Conservation (phyloP, 805 yeast species). For the Tetrapisispora fleetii region DNA sequence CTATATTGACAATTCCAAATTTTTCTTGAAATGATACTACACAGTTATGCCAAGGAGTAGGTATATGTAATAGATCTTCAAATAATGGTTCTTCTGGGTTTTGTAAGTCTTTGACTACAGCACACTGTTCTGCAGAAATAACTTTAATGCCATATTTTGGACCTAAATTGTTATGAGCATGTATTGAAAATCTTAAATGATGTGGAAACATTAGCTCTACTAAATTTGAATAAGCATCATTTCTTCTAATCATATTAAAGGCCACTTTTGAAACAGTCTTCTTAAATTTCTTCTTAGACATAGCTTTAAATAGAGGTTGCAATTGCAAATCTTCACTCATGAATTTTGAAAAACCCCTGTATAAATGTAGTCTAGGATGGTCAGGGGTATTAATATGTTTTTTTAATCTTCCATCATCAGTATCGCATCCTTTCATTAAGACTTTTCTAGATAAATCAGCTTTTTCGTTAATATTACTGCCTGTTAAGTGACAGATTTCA, state of each 20-base stretch:
- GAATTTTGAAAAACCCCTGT: conserved; percentile 49
- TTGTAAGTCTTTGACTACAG: conserved; percentile 36
- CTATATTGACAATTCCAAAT: not conserved
- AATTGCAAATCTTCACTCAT: conserved; percentile 48
- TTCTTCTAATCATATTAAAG: conserved; percentile 54
- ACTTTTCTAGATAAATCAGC: conserved; percentile 34
- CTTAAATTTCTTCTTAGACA: conserved; percentile 41
- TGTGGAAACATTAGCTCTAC: conserved; percentile 52
- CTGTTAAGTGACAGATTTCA: conserved; percentile 31
- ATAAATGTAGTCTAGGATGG: conserved; percentile 44
- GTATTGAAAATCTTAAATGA: conserved; percentile 50
- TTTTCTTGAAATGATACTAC: conserved; percentile 26
- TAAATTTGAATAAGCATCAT: conserved; percentile 55
- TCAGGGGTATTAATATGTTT: conserved; percentile 47
- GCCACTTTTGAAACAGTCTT: conserved; percentile 45
- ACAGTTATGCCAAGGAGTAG: conserved; percentile 60
- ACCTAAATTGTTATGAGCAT: conserved; percentile 49
- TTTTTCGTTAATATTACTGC: conserved; percentile 29
- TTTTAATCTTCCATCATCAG: conserved; percentile 55
- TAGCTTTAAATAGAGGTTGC: conserved; percentile 31
- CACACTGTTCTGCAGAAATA: conserved; percentile 36
- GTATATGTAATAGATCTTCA: conserved; percentile 50
- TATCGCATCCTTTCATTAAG: conserved; percentile 37
- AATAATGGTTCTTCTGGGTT: conserved; percentile 33
- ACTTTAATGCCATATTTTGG: conserved; percentile 51